Evolutionary conservation across 768 basidiomycete species (phyloP).

Genomic region (Suillus lakei): DNA sequence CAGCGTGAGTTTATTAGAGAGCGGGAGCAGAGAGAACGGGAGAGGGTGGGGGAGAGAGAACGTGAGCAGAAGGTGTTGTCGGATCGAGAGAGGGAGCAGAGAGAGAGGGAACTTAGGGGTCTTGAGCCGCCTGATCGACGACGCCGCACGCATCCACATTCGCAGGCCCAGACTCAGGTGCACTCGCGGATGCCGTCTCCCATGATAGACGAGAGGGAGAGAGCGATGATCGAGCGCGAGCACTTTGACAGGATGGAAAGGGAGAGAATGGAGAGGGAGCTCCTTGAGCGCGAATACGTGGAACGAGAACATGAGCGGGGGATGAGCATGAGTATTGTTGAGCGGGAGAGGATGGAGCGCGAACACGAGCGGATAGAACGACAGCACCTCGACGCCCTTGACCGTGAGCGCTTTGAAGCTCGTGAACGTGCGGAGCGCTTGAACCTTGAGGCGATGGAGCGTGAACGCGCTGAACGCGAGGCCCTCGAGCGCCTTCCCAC

Average conservation of each 20-base stretch:
- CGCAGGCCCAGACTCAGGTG: conserved; percentile 4
- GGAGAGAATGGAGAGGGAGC: conserved; percentile 40
- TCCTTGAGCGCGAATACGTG: conserved; percentile 31
- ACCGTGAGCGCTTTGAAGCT: conserved; percentile 33
- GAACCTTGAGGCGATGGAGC: not conserved
- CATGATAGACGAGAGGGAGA: conserved; percentile 26
- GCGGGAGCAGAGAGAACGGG: conserved; percentile 33
- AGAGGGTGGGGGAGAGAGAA: conserved; percentile 34
- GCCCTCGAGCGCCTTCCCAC: conserved; percentile 35
- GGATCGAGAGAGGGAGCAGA: conserved; percentile 29
- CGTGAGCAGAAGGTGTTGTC: conserved; percentile 29
- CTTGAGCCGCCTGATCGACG: conserved; percentile 7
- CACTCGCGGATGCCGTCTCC: not conserved
- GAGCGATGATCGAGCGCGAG: conserved; percentile 26
- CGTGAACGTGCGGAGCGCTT: conserved; percentile 18
- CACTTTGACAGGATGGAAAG: conserved; percentile 32
- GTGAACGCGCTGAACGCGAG: conserved; percentile 6
- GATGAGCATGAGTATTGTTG: not conserved
- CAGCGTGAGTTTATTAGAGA: conserved; percentile 37
- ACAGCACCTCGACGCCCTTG: conserved; percentile 30
- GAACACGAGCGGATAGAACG: conserved; percentile 35
- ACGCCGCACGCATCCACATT: conserved; percentile 1
- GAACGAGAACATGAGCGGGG: conserved; percentile 30
- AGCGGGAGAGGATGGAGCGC: conserved; percentile 31
- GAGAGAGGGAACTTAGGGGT: conserved; percentile 15